phyloP scores from a whole-genome alignment of 1,284 basidiomycete genomes.

The Porogramme epimiltina region DNA sequence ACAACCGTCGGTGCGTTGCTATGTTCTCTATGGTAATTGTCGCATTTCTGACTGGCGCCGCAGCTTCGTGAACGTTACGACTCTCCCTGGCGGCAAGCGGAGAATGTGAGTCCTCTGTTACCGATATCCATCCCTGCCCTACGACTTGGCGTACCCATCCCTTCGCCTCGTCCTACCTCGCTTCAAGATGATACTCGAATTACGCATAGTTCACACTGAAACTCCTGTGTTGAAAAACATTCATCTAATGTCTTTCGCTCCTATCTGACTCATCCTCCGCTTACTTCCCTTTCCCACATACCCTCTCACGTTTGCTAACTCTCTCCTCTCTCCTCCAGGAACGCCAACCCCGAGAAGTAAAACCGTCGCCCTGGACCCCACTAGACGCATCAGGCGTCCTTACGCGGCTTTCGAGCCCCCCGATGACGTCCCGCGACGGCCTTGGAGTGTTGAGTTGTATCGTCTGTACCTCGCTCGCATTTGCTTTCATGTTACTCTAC shows the following conservation, averaged over 20 bases:
- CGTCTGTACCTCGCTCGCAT: slow-evolving; percentile 27
- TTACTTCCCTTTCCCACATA: slow-evolving; percentile 10
- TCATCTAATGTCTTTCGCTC: slow-evolving; percentile 89
- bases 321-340: slow-evolving; percentile 48
- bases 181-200: slow-evolving; percentile 66
- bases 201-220: slow-evolving; percentile 94
- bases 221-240: slow-evolving; percentile 72
- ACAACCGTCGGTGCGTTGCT: slow-evolving; percentile 84
- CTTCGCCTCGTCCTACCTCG: slow-evolving; percentile 10
- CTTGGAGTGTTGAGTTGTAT: slow-evolving; percentile 21
- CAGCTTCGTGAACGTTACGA: slow-evolving; percentile 95
- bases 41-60: slow-evolving; percentile 13
- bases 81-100: slow-evolving; percentile 91
- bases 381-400: slow-evolving; percentile 25
- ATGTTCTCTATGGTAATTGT: neutral
- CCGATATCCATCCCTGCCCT: slow-evolving; percentile 12
- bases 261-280: slow-evolving; percentile 69
- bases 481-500: slow-evolving; percentile 25
- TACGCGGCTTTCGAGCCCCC: slow-evolving; percentile 10
- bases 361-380: slow-evolving; percentile 22
- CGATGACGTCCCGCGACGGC: slow-evolving; percentile 15
- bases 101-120: slow-evolving; percentile 77
- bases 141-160: slow-evolving; percentile 1
- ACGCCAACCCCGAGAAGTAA: slow-evolving; percentile 84
- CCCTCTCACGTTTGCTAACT: slow-evolving; percentile 28